A percentile compares a stretch with the other conserved stretches of the same genome.
Conservation (phyloP, 2,329 filamentous ascomycete genomes). For the Penicillium sumatraense region DNA sequence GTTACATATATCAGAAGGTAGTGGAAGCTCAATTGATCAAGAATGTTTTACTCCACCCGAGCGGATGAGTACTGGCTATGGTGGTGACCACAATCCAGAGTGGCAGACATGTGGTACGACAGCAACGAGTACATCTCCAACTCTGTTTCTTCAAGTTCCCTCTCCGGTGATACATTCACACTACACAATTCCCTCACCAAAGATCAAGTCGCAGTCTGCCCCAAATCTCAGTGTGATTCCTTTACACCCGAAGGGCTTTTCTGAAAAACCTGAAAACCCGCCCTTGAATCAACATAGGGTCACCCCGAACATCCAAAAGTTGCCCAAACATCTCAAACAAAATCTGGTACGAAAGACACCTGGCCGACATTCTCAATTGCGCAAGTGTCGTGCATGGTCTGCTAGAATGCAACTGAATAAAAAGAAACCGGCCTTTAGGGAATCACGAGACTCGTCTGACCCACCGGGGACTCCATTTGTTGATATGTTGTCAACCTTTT, state of each 20-base stretch:
- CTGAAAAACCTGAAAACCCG: not conserved
- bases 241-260: not conserved
- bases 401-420: conserved; percentile 41
- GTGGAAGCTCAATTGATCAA: not conserved
- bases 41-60: conserved; percentile 3
- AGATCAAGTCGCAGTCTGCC: not conserved
- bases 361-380: conserved; percentile 9
- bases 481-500: conserved; percentile 28
- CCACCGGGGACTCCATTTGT: conserved; percentile 43
- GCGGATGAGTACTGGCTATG: not conserved
- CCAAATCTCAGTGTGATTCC: not conserved
- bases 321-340: too few species aligned
- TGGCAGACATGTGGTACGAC: not conserved
- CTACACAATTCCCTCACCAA: too few species aligned
- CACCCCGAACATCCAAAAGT: not conserved
- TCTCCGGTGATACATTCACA: not conserved
- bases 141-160: not conserved
- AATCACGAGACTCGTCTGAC: conserved; percentile 27
- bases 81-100: not conserved
- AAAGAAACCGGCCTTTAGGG: conserved; percentile 15
- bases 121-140: not conserved
- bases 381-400: conserved; percentile 42
- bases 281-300: not conserved
- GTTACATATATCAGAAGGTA: not conserved
- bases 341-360: not conserved